Percentiles rank a stretch among this genome's conserved stretches.
Evolutionary conservation across 108 stramenopile species (phyloP).

Genomic region (Epithemia pelagica): DNA sequence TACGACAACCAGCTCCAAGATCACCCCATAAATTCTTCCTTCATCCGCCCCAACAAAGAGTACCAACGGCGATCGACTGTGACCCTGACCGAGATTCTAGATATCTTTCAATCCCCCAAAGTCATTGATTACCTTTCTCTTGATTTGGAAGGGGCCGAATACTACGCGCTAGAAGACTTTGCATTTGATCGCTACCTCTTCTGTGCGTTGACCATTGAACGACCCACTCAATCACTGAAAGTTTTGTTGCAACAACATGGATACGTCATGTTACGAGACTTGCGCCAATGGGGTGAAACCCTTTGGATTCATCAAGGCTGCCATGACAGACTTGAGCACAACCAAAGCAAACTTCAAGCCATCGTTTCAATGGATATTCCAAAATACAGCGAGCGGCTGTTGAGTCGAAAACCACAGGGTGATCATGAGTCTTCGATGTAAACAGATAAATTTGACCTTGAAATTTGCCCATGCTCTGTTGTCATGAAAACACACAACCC

Average conservation of each 20-base stretch:
- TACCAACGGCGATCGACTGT: constrained; percentile 27
- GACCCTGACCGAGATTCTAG: constrained; percentile 34
- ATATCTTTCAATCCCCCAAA: constrained; percentile 31
- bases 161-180: constrained; percentile 43
- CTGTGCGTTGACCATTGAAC: constrained; percentile 44
- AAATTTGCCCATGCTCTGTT: too few relatives aligned
- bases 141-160: constrained; percentile 66
- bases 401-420: too few relatives aligned
- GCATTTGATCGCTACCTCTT: constrained; percentile 44
- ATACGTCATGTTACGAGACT: constrained; percentile 9
- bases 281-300: constrained; percentile 4
- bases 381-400: neutral
- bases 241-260: constrained; percentile 21
- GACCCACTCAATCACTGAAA: constrained; percentile 29
- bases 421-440: too few relatives aligned
- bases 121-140: constrained; percentile 56
- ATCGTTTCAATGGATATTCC: neutral
- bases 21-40: constrained; percentile 9
- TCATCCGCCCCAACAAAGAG: neutral
- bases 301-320: constrained; percentile 5
- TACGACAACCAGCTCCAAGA: constrained; percentile 21
- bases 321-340: neutral
- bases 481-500: too few relatives aligned
- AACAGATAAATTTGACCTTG: too few relatives aligned
- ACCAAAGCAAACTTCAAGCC: neutral